Conservation (phyloP, 768 basidiomycete genomes). For the Boletus eberwhitei region DNA sequence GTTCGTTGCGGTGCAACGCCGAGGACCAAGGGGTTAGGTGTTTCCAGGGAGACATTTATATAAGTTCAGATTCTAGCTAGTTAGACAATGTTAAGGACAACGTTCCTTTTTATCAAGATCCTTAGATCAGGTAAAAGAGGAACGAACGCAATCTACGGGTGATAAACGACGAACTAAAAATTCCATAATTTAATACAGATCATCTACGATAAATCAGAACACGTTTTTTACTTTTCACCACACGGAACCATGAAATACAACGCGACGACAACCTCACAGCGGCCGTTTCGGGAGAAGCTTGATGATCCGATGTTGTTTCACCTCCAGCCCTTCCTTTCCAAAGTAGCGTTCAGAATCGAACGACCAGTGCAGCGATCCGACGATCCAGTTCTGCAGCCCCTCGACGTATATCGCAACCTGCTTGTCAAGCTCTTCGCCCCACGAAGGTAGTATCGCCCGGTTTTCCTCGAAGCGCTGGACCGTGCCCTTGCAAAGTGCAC, state of each 20-base stretch:
- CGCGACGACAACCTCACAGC: slow-evolving; percentile 10
- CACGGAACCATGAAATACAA: background rate
- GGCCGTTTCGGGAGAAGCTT: slow-evolving; percentile 43
- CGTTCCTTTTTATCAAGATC: background rate
- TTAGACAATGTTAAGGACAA: background rate
- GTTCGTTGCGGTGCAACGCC: background rate
- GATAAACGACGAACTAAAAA: background rate
- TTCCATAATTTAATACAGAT: slow-evolving; percentile 5
- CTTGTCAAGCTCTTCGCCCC: slow-evolving; percentile 57
- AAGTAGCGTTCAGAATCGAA: slow-evolving; percentile 70
- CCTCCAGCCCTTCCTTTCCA: slow-evolving; percentile 49
- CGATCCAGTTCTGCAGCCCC: slow-evolving; percentile 70
- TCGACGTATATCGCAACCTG: slow-evolving; percentile 57
- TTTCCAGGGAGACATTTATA: background rate
- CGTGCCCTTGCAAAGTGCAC: slow-evolving; percentile 53
- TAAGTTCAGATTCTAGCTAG: background rate
- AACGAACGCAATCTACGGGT: slow-evolving; percentile 5
- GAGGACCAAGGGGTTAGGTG: background rate
- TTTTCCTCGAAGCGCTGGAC: slow-evolving; percentile 52
- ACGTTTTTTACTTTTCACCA: background rate
- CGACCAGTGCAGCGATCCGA: slow-evolving; percentile 72
- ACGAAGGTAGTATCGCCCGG: slow-evolving; percentile 51
- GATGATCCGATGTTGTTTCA: slow-evolving; percentile 54
- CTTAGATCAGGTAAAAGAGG: slow-evolving; percentile 8
- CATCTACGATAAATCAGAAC: slow-evolving; percentile 8